These are phyloP conservation scores for Leptographium flavum DNA, from an alignment of 2,329 filamentous ascomycete genomes.

Conservation along the genomic window DNA sequence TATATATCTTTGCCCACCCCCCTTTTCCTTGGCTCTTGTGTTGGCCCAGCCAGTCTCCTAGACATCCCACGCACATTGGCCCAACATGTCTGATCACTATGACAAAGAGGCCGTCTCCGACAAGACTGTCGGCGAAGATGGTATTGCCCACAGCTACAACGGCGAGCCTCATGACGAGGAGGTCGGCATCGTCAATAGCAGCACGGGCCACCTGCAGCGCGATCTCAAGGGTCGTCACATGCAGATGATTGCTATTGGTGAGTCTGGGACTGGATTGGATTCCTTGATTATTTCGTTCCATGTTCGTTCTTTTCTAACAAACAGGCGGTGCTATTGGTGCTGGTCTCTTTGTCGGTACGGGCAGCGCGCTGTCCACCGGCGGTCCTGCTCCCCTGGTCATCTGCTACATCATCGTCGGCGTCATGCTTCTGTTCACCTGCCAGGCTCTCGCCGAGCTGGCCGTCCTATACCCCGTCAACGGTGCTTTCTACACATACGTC, in stretches of 20 bases:
- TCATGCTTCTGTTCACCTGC: slow-evolving; percentile 44
- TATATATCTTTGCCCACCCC: neutral
- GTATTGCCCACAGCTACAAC: slow-evolving; percentile 1
- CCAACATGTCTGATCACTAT: slow-evolving; percentile 1
- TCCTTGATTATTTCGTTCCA: neutral
- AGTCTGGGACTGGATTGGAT: too few relatives aligned
- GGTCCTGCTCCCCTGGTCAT: slow-evolving; percentile 39
- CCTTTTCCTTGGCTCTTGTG: neutral
- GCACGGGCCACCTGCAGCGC: slow-evolving; percentile 17
- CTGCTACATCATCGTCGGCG: slow-evolving; percentile 39
- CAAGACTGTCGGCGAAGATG: slow-evolving; percentile 6
- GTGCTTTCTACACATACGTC: slow-evolving; percentile 48
- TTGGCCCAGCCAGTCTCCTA: neutral
- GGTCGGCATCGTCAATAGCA: slow-evolving; percentile 20
- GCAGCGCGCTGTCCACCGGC: slow-evolving; percentile 42
- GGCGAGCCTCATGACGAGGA: slow-evolving; percentile 18
- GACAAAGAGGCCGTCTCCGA: slow-evolving; percentile 11
- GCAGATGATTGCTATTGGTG: slow-evolving; percentile 33
- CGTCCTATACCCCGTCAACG: slow-evolving; percentile 44
- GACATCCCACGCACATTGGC: neutral
- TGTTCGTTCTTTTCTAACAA: neutral
- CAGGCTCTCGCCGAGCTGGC: slow-evolving; percentile 47
- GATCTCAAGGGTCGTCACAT: slow-evolving; percentile 25
- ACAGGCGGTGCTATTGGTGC: slow-evolving; percentile 30
- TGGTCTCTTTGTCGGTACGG: slow-evolving; percentile 59